Conservation (phyloP, 148 eudicot species). For the Tetragonia tetragonoides region DNA sequence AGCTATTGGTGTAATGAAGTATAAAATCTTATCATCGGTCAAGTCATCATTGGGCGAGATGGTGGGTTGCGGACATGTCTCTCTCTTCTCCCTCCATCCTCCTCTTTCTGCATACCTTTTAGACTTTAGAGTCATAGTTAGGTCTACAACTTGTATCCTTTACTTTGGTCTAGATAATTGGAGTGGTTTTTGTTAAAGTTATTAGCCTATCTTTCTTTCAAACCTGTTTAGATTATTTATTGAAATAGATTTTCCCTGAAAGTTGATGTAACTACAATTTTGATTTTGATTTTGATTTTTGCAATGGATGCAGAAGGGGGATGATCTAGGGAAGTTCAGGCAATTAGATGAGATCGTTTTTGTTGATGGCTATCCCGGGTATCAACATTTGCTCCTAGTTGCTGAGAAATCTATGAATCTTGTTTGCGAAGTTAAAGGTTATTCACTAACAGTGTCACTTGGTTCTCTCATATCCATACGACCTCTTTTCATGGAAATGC, state of each 20-base stretch:
- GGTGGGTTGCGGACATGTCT: too few species aligned
- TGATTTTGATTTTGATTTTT: neutral
- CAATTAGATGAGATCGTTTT: slow-evolving; percentile 88
- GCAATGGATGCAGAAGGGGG: slow-evolving; percentile 60
- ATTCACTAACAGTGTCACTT: neutral
- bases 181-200: neutral
- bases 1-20: neutral
- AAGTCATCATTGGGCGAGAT: too few species aligned
- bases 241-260: neutral
- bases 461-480: neutral
- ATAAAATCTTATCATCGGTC: neutral
- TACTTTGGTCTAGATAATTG: neutral
- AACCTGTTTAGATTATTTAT: neutral
- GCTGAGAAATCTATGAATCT: slow-evolving; percentile 69
- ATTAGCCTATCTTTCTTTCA: neutral
- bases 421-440: slow-evolving; percentile 94
- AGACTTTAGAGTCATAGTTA: neutral
- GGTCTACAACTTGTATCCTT: neutral
- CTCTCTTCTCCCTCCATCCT: too few species aligned
- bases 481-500: neutral
- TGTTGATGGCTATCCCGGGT: slow-evolving; percentile 73
- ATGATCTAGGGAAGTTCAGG: slow-evolving; percentile 90
- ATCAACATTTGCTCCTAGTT: slow-evolving; percentile 55
- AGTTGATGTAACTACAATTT: neutral
- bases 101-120: neutral